These are phyloP conservation scores for Schizophyllum amplum DNA, from an alignment of 1,284 basidiomycete species.

Conservation along the genomic window DNA sequence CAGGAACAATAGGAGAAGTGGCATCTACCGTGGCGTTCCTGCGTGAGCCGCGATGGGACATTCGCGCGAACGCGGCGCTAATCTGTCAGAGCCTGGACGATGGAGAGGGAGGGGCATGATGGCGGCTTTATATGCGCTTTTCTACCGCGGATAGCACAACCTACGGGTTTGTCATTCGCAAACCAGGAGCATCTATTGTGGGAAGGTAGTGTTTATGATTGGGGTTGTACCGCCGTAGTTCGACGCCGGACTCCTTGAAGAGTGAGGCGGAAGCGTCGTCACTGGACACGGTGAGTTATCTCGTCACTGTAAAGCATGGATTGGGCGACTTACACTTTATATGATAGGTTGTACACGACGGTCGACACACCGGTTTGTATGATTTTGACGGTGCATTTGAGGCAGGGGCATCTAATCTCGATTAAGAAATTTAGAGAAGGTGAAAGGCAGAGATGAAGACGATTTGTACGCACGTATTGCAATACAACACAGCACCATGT, in stretches of 20 bases:
- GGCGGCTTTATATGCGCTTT: not conserved
- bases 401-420: constrained; percentile 80
- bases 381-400: constrained; percentile 95
- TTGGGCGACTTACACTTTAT: constrained; percentile 72
- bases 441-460: constrained; percentile 1
- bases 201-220: constrained; percentile 15
- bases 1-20: constrained; percentile 41
- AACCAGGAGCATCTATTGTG: not conserved
- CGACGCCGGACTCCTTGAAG: constrained; percentile 72
- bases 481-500: constrained; percentile 82
- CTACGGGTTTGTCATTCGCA: not conserved
- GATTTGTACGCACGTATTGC: constrained; percentile 60
- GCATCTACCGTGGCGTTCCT: constrained; percentile 42
- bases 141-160: not conserved
- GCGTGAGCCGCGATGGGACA: constrained; percentile 50
- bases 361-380: constrained; percentile 90
- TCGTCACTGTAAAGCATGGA: constrained; percentile 1
- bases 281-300: constrained; percentile 26
- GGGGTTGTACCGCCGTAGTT: constrained; percentile 58
- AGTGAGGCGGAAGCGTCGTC: constrained; percentile 76
- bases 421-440: constrained; percentile 1
- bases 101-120: not conserved
- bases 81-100: constrained; percentile 21
- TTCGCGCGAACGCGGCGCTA: constrained; percentile 39
- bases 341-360: constrained; percentile 94